phyloP scores from a whole-genome alignment of 2,329 filamentous ascomycete species.

The Stemphylium beticola region DNA sequence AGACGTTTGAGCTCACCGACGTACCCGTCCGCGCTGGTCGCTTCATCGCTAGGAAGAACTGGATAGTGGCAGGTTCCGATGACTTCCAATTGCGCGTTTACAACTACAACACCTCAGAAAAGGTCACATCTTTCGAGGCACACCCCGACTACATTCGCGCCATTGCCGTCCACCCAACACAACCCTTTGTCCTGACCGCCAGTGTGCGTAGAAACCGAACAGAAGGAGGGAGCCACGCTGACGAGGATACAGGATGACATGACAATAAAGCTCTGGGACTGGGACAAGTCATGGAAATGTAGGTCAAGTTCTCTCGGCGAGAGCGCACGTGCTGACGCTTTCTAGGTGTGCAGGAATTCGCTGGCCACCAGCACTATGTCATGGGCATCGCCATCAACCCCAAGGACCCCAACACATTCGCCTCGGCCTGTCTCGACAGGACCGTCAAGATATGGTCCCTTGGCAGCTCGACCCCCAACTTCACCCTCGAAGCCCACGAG shows the following conservation, averaged over 20 bases:
- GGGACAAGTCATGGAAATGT: constrained; percentile 98
- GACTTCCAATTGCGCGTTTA: constrained; percentile 84
- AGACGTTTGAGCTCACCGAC: constrained; percentile 98
- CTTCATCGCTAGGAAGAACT: constrained; percentile 98
- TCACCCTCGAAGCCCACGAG: constrained; percentile 95
- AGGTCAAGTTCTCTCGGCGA: constrained; percentile 10
- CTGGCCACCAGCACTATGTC: constrained; percentile 95
- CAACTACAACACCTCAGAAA: constrained; percentile 99
- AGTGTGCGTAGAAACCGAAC: constrained; percentile 55
- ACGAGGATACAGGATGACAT: constrained; percentile 44
- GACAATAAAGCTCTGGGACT: constrained; percentile 94
- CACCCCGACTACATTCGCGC: constrained; percentile 98
- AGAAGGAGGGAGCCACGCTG: constrained; percentile 18
- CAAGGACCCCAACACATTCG: constrained; percentile 80
- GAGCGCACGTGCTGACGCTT: constrained; percentile 25
- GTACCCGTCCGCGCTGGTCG: constrained; percentile 95
- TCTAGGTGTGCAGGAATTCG: constrained; percentile 79
- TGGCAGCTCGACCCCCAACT: constrained; percentile 91
- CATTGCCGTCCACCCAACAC: constrained; percentile 92
- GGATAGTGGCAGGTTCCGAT: constrained; percentile 88
- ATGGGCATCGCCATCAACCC: constrained; percentile 98
- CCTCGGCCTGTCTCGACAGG: constrained; percentile 91
- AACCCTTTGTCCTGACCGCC: constrained; percentile 93
- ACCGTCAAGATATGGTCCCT: constrained; percentile 99
- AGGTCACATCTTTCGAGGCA: constrained; percentile 95